Percentiles rank a stretch among this genome's conserved stretches.
Conservation (phyloP, 2,329 filamentous ascomycete genomes). For the Aspergillus sp. region DNA sequence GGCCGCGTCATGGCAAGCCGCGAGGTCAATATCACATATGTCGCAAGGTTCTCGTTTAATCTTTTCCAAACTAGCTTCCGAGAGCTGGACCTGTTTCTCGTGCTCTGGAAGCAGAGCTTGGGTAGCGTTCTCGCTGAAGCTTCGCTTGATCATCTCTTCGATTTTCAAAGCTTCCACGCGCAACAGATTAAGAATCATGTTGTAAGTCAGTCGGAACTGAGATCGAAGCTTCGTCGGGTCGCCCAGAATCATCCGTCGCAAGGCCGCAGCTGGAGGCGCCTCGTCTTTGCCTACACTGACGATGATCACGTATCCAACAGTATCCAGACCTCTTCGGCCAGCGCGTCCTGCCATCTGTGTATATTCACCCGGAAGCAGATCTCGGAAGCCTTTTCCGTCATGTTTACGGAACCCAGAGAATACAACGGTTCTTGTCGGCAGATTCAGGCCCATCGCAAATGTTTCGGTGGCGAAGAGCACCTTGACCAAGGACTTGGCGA, state of each 20-base stretch:
- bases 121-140: constrained; percentile 96
- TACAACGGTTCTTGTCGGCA: constrained; percentile 93
- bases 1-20: constrained; percentile 75
- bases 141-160: constrained; percentile 99
- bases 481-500: constrained; percentile 92
- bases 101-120: constrained; percentile 92
- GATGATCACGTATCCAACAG: constrained; percentile 91
- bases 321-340: constrained; percentile 86
- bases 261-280: constrained; percentile 76
- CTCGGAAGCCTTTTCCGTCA: constrained; percentile 86
- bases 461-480: constrained; percentile 97
- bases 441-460: constrained; percentile 95
- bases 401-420: constrained; percentile 98
- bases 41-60: constrained; percentile 81
- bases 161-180: constrained; percentile 96
- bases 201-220: constrained; percentile 96
- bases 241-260: constrained; percentile 92
- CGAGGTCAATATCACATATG: constrained; percentile 77
- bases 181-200: constrained; percentile 96
- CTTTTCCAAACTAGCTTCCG: constrained; percentile 86
- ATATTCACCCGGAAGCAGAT: constrained; percentile 90
- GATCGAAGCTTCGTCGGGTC: constrained; percentile 93
- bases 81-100: constrained; percentile 88
- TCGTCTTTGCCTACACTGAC: constrained; percentile 78
- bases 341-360: constrained; percentile 98